Base-by-base conservation (phyloP, 768 basidiomycete genomes). In the Tricholoma saponaceum region DNA sequence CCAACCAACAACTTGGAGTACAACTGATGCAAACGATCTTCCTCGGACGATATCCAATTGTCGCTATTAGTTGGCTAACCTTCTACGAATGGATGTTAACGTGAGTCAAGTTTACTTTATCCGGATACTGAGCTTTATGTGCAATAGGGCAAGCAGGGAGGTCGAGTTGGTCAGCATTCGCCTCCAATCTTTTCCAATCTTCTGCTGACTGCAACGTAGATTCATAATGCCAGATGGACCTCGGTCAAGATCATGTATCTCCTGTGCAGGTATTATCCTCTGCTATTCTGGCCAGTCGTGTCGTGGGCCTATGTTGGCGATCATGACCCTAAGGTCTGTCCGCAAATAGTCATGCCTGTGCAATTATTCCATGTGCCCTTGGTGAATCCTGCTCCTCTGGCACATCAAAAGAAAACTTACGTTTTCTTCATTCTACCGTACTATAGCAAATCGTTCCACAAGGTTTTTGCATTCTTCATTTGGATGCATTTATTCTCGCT, bases 401-500 rank as follows among this genome's bases (percentile, higher is more conserved):
- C 16, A 13, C 22, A n/a, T 49, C 8, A 26, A 49, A 28, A 28
- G 9, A 28, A 7, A 28, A 50, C 6, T 37, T 1, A 37, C 23
- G 32, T 37, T 4, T 28, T n/a, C n/a, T n/a, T n/a, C n/a, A n/a
- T 8, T 28, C 28, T 2, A 20, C 26, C 37, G n/a, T n/a, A n/a
- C n/a, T n/a, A n/a, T n/a, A 79, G 76, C 75, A 77, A 75, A 64
- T 76, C 25, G 70, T 74, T 55, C 72, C 73, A 2, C 76, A 75
- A 70, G 75, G 77, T 74, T n/a, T 1, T 78, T 28, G 70, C 35
- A 16, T 4, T 4, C 30, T 22, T 77, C n/a, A 16, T 13, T 41
- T 44, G 23, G 33, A 30, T 50, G n/a, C 30, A 33, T 5, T 32
- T 18, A 52, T 55, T 54, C 28, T 49, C 10, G 13, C 18, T 39